Percentiles rank a stretch among this genome's conserved stretches.
phyloP scores from a whole-genome alignment of 495 filamentous ascomycete genomes.

The Penicillium cataractarum region DNA sequence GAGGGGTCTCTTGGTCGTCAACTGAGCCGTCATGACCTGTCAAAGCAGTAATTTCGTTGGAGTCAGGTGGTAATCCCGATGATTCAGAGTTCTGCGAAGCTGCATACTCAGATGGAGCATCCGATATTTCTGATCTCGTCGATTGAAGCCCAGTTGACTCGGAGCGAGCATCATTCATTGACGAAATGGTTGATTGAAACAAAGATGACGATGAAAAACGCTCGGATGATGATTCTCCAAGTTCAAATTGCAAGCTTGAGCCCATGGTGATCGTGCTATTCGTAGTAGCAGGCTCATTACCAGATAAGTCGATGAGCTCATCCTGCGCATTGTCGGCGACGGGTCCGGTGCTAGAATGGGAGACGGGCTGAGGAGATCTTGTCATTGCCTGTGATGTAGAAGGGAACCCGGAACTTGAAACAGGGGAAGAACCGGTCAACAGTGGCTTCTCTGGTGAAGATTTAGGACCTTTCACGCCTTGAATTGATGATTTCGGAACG shows the following conservation, averaged over 20 bases:
- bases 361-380: not conserved
- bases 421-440: not conserved
- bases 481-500: not conserved
- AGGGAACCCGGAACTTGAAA: not conserved
- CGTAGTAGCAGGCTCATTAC: not conserved
- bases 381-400: not conserved
- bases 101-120: not conserved
- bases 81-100: not conserved
- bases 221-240: not conserved
- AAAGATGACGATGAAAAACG: not conserved
- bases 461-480: not conserved
- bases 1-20: not conserved
- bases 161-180: not conserved
- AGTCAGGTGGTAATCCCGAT: not conserved
- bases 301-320: not conserved
- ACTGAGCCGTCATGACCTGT: not conserved
- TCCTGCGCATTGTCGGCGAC: not conserved
- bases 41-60: too few species aligned
- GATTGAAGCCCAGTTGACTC: not conserved
- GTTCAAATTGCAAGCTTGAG: not conserved
- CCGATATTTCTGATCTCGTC: not conserved
- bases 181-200: too few species aligned
- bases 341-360: not conserved
- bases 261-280: not conserved
- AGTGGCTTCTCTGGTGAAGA: not conserved